Evolutionary conservation across 108 stramenopile genomes (phyloP).

Genomic region (Fragilaria crotonensis): DNA sequence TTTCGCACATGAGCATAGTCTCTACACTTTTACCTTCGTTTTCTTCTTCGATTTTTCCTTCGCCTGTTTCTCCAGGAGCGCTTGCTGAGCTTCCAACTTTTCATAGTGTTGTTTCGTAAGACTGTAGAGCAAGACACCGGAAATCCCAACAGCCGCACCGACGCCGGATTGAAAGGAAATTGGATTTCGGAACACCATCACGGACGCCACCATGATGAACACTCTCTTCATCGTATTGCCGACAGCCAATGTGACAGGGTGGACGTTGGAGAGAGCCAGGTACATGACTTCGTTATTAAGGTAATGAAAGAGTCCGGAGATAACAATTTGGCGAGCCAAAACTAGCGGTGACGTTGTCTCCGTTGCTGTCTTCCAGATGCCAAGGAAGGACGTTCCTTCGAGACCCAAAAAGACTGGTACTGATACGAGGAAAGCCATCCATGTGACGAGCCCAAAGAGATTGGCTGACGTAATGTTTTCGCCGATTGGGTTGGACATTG

Average conservation of each 20-base stretch:
- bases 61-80: conserved; percentile 6
- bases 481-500: conserved; percentile 49
- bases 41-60: neutral
- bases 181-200: conserved; percentile 86
- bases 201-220: conserved; percentile 91
- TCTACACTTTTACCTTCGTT: neutral
- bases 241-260: conserved; percentile 92
- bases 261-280: conserved; percentile 78
- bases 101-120: conserved; percentile 74
- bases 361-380: conserved; percentile 36
- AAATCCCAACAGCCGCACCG: conserved; percentile 74
- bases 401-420: conserved; percentile 64
- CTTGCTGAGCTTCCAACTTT: conserved; percentile 31
- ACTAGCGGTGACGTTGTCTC: conserved; percentile 15
- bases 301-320: conserved; percentile 89
- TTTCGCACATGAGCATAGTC: no score
- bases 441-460: conserved; percentile 87
- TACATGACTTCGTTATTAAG: conserved; percentile 97
- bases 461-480: conserved; percentile 76
- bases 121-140: conserved; percentile 75
- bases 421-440: conserved; percentile 64
- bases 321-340: conserved; percentile 43
- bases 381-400: conserved; percentile 49
- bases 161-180: conserved; percentile 67
- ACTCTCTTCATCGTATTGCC: conserved; percentile 97